Evolutionary conservation across 352 stramenopile species (phyloP).

Genomic region (Pythium folliculosum): DNA sequence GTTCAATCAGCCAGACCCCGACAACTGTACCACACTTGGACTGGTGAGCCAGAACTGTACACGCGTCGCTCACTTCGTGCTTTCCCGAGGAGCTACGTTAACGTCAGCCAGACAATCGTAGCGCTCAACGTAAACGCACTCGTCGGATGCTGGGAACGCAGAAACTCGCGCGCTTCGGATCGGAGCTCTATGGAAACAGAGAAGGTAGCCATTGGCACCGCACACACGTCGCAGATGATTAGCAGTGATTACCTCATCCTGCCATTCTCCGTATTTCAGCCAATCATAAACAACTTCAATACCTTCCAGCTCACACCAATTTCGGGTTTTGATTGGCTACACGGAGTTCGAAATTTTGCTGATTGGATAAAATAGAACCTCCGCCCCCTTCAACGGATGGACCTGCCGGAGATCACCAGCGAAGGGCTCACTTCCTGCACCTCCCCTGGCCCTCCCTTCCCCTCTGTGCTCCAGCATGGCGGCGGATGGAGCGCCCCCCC

Average conservation of each 20-base stretch:
- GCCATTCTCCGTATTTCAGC: conserved; percentile 6
- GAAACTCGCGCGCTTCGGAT: no score
- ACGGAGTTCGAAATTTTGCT: background rate
- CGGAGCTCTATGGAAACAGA: no score
- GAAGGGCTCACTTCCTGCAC: conserved; percentile 5
- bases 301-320: conserved; percentile 19
- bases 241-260: conserved; percentile 16
- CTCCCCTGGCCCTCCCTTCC: background rate
- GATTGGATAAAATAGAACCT: conserved; percentile 27
- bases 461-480: no score
- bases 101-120: no score
- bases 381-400: background rate
- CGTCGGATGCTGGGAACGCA: no score
- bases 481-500: no score
- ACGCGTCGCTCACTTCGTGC: background rate
- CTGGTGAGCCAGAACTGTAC: background rate
- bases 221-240: conserved; percentile 17
- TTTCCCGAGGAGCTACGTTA: background rate
- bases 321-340: conserved; percentile 15
- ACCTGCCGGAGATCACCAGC: conserved; percentile 4
- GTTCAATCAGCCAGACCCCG: background rate
- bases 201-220: background rate
- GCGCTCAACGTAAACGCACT: no score
- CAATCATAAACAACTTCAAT: conserved; percentile 11
- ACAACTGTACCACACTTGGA: background rate